Evolutionary conservation across 805 yeast genomes (phyloP), one percentile per base, ranked within the genome.

Genomic region (Yarrowia sp.): DNA sequence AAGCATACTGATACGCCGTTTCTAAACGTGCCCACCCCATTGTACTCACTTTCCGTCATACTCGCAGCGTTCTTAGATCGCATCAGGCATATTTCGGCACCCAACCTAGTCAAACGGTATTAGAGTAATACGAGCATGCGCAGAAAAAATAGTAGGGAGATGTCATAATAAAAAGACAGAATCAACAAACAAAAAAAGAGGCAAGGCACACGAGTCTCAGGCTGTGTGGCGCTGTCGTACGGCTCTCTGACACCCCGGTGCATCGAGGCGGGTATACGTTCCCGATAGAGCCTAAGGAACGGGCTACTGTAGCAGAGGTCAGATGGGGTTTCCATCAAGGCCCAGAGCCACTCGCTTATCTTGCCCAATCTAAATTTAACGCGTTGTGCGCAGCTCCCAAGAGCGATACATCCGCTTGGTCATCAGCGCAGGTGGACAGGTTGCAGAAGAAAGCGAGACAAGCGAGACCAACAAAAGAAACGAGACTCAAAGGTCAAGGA

Each of bases 101-200:
- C 24, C 24, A 43, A 43, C 30, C 49, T 12, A 19, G 40, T 34
- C 56, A 50, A 50, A 50, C 56, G 30, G 56, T 36, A 50, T 50
- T 50, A 50, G n/a, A 36, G 56, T 50, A 50, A 50, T 50, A 34
- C 56, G 56, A 50, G 56, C 40, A 3, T 15, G 19, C 33, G 56
- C 40, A 50, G 56, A 8, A 34, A 20, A 30, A 49, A 34, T n/a
- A 13, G 5, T n/a, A 33, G 55, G 10, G 24, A 33, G 55, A 49
- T 20, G 53, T 44, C 49, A 43, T 43, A 43, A 43, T 44, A 46
- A 46, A 20, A 10, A 10, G 17, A 10, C 19, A 49, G 19, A 19
- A 24, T 24, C 30, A 34, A 24, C n/a, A 19, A n/a, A 17, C 33
- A 20, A 46, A 12, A 20, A 13, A 15, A 47, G 10, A 5, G n/a